Base-by-base conservation (phyloP, 176 grass and related monocot species). In the Elaeis guineensis region DNA sequence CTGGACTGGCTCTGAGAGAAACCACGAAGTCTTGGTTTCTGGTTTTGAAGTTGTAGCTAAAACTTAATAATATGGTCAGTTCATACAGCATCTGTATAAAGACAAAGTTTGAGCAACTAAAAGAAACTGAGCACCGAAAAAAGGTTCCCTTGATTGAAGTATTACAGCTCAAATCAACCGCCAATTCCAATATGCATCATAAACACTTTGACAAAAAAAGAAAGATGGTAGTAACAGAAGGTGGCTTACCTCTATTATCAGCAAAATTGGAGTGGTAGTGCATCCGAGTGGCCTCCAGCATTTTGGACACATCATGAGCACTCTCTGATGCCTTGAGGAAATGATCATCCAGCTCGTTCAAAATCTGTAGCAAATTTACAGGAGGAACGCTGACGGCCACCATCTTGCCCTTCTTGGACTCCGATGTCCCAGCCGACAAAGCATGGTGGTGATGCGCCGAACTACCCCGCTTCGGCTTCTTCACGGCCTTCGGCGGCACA, bases 181-280 rank as follows among this genome's bases (percentile, higher is more conserved):
- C 35, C 35, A 44, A 44, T 14, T 44, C 35, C 23, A 69, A 49
- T 68, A n/a, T 0, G 17, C 17, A 16, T 6, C 0, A 35, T 32
- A 35, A 17, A 50, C 25, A 50, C 57, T 24, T 77, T 3, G 59
- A 44, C n/a, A 56, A 48, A 66, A 77, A 2, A 56, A 64, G 17
- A 16, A 49, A 21, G 19, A 55, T 62, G 62, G 53, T 77, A 71
- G 51, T 50, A 51, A 55, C 67, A 55, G 7, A 75, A 39, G 23
- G 52, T 67, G 21, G 79, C 74, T 75, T 82, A 59, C 92, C 92
- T 91, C 83, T 78, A 66, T 75, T 91, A 15, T 90, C 92, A 32
- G 87, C 92, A 72, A 85, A 89, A 71, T 97, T 97, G 22, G 87
- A 91, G 67, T 97, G 92, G 69, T 91, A 97, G 85, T 97, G 87